Evolutionary conservation across 2,329 filamentous ascomycete species (phyloP).

Genomic region (Sporothrix inflata): DNA sequence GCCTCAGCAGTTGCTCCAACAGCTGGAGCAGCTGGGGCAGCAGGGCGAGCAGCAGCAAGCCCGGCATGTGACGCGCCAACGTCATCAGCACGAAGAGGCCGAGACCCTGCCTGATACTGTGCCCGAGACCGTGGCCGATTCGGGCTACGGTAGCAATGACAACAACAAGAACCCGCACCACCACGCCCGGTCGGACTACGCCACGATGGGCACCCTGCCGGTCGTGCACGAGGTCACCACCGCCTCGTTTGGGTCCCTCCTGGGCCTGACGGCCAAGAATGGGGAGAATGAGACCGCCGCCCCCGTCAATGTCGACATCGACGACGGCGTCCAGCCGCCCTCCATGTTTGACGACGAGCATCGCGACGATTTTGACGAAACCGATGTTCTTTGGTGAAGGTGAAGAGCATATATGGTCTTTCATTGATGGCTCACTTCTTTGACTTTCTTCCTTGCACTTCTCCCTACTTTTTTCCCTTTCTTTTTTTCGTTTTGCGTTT

Average conservation of each 20-base stretch:
- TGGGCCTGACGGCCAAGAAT: background rate
- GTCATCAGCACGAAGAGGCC: background rate
- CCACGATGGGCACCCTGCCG: background rate
- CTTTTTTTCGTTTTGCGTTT: constrained; percentile 34
- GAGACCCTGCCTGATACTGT: constrained; percentile 16
- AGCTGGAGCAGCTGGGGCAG: background rate
- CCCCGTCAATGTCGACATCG: background rate
- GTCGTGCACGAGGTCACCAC: background rate
- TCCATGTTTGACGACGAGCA: constrained; percentile 25
- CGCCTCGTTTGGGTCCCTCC: background rate
- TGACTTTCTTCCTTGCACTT: background rate
- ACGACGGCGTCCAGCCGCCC: background rate
- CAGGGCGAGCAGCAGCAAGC: constrained; percentile 4
- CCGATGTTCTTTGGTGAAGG: background rate
- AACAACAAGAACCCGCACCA: constrained; percentile 1
- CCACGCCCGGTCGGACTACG: background rate
- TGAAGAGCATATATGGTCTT: background rate
- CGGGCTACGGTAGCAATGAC: constrained; percentile 15
- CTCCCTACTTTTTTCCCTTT: background rate
- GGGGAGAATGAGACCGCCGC: background rate
- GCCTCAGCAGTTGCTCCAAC: background rate
- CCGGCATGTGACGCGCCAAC: background rate
- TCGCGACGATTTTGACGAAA: background rate
- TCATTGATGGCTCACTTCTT: background rate
- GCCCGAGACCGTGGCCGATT: constrained; percentile 5